Percentiles rank a stretch among this genome's conserved stretches.
These are phyloP conservation scores for Boletus coffeatus DNA, from an alignment of 1,284 basidiomycete species.

Conservation along the genomic window DNA sequence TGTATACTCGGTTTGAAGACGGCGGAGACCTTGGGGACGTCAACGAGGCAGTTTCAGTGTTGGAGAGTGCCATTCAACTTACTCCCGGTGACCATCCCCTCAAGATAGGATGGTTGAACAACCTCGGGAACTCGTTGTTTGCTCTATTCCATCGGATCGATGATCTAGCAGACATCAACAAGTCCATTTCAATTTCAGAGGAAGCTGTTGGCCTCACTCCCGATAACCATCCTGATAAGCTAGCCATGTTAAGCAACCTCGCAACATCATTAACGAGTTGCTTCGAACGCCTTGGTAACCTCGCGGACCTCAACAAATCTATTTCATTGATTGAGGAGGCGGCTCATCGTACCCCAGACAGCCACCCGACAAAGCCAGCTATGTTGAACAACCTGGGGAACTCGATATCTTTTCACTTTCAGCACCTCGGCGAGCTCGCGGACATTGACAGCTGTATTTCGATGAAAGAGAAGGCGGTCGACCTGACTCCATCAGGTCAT, in stretches of 20 bases:
- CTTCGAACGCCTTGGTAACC: not conserved
- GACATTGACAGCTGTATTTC: not conserved
- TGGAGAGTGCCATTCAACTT: not conserved
- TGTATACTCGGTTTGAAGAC: not conserved
- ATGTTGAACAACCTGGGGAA: not conserved
- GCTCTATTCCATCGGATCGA: not conserved
- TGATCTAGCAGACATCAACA: not conserved
- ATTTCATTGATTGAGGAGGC: not conserved
- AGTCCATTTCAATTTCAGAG: not conserved
- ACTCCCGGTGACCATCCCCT: not conserved
- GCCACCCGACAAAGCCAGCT: not conserved
- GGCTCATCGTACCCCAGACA: not conserved
- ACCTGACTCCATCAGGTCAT: not conserved
- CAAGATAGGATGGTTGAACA: not conserved
- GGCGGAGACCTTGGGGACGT: not conserved
- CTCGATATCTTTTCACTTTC: not conserved
- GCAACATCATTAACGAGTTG: not conserved
- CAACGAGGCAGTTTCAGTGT: not conserved
- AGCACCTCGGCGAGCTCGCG: not conserved
- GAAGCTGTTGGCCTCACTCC: not conserved
- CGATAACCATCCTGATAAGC: not conserved
- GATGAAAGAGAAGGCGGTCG: not conserved
- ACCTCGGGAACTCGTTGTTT: not conserved
- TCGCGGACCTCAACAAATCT: not conserved
- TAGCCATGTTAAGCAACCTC: not conserved